Percentiles rank a stretch among this genome's conserved stretches.
Evolutionary conservation across 176 grass and related monocot genomes (phyloP).

Genomic region (Avena atlantica): DNA sequence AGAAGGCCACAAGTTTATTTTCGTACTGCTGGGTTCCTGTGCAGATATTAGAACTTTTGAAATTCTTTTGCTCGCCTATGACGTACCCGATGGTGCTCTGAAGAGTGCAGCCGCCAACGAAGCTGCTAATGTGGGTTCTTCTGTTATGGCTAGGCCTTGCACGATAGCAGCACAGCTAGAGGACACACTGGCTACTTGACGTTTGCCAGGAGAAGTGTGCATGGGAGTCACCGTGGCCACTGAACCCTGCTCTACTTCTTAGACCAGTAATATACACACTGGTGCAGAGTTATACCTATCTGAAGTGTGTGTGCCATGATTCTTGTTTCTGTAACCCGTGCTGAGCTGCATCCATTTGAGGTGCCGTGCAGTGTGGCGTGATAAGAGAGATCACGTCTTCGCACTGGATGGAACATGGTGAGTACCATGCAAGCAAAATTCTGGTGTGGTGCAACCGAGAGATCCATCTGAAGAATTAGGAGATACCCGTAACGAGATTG

Average conservation of each 20-base stretch:
- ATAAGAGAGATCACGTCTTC: background rate
- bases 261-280: background rate
- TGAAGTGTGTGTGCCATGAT: background rate
- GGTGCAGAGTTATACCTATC: background rate
- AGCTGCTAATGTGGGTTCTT: conserved; percentile 46
- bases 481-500: background rate
- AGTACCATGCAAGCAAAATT: background rate
- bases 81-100: conserved; percentile 57
- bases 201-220: conserved; percentile 69
- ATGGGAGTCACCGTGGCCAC: background rate
- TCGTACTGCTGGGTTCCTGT: background rate
- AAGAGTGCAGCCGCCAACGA: conserved; percentile 34
- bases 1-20: background rate
- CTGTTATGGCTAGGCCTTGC: conserved; percentile 73
- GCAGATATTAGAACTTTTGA: conserved; percentile 96
- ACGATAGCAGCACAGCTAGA: conserved; percentile 37
- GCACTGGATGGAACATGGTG: background rate
- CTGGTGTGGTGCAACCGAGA: background rate
- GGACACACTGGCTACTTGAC: conserved; percentile 94
- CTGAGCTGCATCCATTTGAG: background rate
- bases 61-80: conserved; percentile 78
- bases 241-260: background rate
- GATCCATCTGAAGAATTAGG: background rate
- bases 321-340: background rate
- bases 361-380: background rate